Base-by-base conservation (phyloP, 768 basidiomycete species). In the Naganishia vishniacii region DNA sequence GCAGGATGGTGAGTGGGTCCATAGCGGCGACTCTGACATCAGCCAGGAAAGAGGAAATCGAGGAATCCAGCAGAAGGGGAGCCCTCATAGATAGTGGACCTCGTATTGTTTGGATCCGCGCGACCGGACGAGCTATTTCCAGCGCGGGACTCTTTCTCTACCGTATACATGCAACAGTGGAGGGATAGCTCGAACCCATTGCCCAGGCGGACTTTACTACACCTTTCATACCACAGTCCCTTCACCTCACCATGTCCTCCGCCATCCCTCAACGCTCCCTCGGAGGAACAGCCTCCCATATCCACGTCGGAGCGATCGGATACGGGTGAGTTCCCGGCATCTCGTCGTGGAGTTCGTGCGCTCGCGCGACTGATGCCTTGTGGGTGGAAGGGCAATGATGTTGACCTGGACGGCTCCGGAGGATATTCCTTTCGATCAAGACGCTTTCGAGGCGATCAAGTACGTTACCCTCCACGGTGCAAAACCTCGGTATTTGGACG, bases 401-500 rank as follows among this genome's bases (percentile, higher is more conserved):
- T 82, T 85, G 80, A 86, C 83, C 77, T 83, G 67, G 84, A 81
- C 69, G 41, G 53, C 16, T 78, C 81, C 11, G 74, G 70, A 18
- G 78, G 80, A 11, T 74, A 81, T 34, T 76, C 83, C 1, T 15
- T 29, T 4, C 2, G 85, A 87, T 62, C 84, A 84, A 59, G 80
- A 83, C 34, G 82, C 82, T 9, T 86, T 88, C 65, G 83, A 81
- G 23, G 78, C 84, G 1, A 85, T 87, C 77, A 84, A 83, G 71
- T 75, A 61, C 67, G 73, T 81, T 80, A n/a, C 12, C 59, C 67
- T 7, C 34, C 7, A 37, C 34, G n/a, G n/a, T n/a, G n/a, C n/a
- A n/a, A n/a, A n/a, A n/a, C n/a, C n/a, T n/a, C n/a, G n/a, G n/a
- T n/a, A n/a, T n/a, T n/a, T n/a, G n/a, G n/a, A n/a, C n/a, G n/a